phyloP scores from a whole-genome alignment of 352 stramenopile genomes.

The Globisporangium paroecandrum region DNA sequence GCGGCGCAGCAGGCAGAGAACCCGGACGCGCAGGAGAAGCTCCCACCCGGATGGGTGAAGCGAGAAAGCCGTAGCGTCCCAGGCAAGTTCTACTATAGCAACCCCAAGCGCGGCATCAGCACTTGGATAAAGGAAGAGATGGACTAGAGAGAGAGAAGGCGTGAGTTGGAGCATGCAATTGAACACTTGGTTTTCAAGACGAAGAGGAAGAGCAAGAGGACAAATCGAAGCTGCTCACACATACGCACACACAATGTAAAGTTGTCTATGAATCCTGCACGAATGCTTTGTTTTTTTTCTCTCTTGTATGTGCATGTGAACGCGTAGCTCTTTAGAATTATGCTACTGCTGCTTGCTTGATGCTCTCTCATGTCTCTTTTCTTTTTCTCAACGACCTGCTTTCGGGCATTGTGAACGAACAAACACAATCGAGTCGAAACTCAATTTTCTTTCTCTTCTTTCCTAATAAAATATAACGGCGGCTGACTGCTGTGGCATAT shows the following conservation, averaged over 20 bases:
- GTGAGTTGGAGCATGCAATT: background rate
- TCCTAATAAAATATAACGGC: conserved; percentile 13
- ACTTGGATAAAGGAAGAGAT: conserved; percentile 89
- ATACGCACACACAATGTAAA: conserved; percentile 13
- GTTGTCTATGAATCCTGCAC: conserved; percentile 12
- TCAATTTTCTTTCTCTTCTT: background rate
- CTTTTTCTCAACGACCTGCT: background rate
- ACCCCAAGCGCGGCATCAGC: conserved; percentile 86
- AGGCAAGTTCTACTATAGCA: conserved; percentile 89
- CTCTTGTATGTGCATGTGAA: background rate
- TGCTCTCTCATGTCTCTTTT: background rate
- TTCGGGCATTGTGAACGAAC: background rate
- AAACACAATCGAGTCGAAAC: background rate
- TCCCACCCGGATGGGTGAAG: conserved; percentile 83
- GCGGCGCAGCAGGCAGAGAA: conserved; percentile 72
- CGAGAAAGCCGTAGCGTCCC: conserved; percentile 81
- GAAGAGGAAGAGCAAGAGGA: background rate
- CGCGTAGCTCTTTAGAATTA: background rate
- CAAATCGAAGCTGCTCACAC: background rate
- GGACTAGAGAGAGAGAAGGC: conserved; percentile 37
- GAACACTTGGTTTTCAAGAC: background rate
- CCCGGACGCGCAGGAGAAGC: conserved; percentile 64
- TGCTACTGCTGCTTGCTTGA: background rate
- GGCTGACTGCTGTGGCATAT: background rate
- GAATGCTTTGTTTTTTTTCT: background rate